Base-by-base conservation (phyloP, 140 eudicot genomes). In the Eryngium alpinum region DNA sequence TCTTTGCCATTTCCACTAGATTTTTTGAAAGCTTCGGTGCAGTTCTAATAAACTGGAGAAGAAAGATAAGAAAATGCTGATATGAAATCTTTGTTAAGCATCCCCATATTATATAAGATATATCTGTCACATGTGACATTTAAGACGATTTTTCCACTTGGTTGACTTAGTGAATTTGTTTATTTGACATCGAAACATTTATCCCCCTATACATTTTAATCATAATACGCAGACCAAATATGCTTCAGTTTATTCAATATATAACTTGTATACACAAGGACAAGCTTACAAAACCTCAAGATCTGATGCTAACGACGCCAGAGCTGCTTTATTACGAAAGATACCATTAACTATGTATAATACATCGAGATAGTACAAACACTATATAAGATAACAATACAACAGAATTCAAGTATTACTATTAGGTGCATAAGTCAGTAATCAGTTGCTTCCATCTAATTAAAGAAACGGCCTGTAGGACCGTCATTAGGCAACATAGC, bases 401-500 rank as follows among this genome's bases (percentile, higher is more conserved):
- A 67, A 7, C 46, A 38, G 46, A 38, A 38, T 38, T 19, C 21
- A 32, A 33, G 10, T 0, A 19, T 21, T 33, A 14, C 1, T n/a
- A n/a, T 24, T 43, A 73, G 11, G 11, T 43, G 32, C 31, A 73
- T 24, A 29, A 14, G 21, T 73, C 24, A 44, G 56, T 43, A 38
- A 21, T 57, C 14, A 13, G 81, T 46, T 46, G 14, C 74, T 24
- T 82, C 46, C 72, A 74, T 75, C 75, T 75, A 33, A 27, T 82
- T 16, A 22, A 82, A 82, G 31, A 53, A 82, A 31, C 69, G 75
- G 56, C 84, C 84, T 0, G 84, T 74, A 38, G 84, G 84, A 29
- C 81, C 72, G 19, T 29, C 66, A 4, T 82, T 74, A 74, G 84
- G 76, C 77, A 82, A 75, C 80, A 82, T 53, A 75, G 84, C 80